Conservation (phyloP, 805 yeast genomes). For the Vanderwaltozyma yarrowii region DNA sequence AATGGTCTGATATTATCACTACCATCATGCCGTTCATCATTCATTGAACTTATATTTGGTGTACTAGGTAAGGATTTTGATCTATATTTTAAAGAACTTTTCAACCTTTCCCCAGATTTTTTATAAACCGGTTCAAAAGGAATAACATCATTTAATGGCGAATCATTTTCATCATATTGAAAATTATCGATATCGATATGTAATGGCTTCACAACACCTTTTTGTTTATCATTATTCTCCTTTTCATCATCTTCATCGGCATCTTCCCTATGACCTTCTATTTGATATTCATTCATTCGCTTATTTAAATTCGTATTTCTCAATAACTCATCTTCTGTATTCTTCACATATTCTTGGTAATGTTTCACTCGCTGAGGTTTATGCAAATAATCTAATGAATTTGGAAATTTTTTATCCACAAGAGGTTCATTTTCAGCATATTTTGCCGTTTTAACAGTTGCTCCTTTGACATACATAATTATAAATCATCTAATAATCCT, state of each 20-base stretch:
- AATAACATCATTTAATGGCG: background rate
- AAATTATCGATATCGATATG: background rate
- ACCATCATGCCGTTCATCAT: background rate
- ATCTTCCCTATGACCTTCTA: background rate
- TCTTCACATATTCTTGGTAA: slow-evolving; percentile 7
- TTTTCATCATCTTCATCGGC: background rate
- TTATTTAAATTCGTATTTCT: slow-evolving; percentile 25
- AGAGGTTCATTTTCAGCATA: slow-evolving; percentile 3
- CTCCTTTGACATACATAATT: no score
- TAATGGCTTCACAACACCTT: background rate
- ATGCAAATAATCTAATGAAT: slow-evolving; percentile 20
- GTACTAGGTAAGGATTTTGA: slow-evolving; percentile 36
- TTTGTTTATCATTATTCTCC: no score
- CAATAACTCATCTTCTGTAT: slow-evolving; percentile 19
- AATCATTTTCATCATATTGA: background rate
- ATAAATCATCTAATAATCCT: no score
- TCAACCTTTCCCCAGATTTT: slow-evolving; percentile 74
- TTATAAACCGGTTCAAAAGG: slow-evolving; percentile 37
- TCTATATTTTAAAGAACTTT: slow-evolving; percentile 26
- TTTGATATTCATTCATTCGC: slow-evolving; percentile 1
- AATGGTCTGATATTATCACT: slow-evolving; percentile 13
- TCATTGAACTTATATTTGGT: background rate
- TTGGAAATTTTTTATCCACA: background rate
- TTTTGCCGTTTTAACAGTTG: slow-evolving; percentile 7
- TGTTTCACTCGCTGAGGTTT: slow-evolving; percentile 22